Percentiles rank a stretch among this genome's conserved stretches.
These are phyloP conservation scores for Millerozyma acaciae DNA, from an alignment of 805 yeast species.

Conservation along the genomic window DNA sequence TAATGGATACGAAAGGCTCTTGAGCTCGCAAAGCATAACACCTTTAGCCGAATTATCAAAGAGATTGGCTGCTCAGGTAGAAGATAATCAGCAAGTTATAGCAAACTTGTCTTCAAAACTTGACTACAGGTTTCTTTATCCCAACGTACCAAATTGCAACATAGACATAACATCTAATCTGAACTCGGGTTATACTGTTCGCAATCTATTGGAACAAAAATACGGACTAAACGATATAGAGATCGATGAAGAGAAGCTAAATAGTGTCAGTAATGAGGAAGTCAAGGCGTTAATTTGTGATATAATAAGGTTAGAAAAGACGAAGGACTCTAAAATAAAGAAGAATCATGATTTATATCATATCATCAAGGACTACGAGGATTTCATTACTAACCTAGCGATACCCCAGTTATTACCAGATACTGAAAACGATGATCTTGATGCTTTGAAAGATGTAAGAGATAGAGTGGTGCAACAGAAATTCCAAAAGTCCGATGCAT, in stretches of 20 bases:
- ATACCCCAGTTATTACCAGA: conserved; percentile 27
- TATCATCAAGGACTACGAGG: conserved; percentile 26
- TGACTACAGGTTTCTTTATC: conserved; percentile 16
- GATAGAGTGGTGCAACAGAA: conserved; percentile 8
- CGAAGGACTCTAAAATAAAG: conserved; percentile 15
- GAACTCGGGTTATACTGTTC: conserved; percentile 11
- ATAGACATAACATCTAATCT: background rate
- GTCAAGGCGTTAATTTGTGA: conserved; percentile 25
- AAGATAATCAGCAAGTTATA: conserved; percentile 21
- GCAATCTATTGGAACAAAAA: conserved; percentile 21
- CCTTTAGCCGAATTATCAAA: conserved; percentile 24
- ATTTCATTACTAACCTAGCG: conserved; percentile 21
- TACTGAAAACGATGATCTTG: conserved; percentile 5
- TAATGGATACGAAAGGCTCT: background rate
- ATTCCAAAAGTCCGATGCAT: conserved; percentile 4
- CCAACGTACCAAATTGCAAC: conserved; percentile 2
- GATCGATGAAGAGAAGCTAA: conserved; percentile 8
- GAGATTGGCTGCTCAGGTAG: conserved; percentile 18
- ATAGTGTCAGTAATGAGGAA: conserved; percentile 10
- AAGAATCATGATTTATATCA: conserved; percentile 21
- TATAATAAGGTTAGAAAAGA: conserved; percentile 19
- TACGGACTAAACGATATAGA: conserved; percentile 20
- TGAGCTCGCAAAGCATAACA: conserved; percentile 30
- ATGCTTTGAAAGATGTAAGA: conserved; percentile 4
- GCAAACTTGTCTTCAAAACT: conserved; percentile 17